Conservation (phyloP, 202 grass and related monocot genomes). For the Dendrocalamus latiflorus region DNA sequence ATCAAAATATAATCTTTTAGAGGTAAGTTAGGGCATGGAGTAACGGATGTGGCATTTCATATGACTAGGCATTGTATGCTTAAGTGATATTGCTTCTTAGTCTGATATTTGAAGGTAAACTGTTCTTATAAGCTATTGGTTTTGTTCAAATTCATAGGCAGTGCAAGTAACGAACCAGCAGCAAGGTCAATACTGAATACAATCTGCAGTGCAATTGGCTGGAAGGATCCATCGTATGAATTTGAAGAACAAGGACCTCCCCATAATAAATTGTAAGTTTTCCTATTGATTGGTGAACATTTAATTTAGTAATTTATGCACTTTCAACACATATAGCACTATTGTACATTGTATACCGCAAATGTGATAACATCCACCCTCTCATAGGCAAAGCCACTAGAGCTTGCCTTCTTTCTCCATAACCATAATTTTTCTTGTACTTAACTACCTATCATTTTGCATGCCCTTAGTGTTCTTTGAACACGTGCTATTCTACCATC, state of each 20-base stretch:
- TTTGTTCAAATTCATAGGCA: conserved; percentile 17
- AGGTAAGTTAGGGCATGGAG: background rate
- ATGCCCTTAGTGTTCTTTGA: background rate
- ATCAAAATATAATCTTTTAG: background rate
- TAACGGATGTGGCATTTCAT: background rate
- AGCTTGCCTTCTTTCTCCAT: background rate
- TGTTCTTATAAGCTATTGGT: background rate
- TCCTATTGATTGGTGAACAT: background rate
- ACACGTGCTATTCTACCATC: background rate
- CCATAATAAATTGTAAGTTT: conserved; percentile 58
- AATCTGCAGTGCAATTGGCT: conserved; percentile 37
- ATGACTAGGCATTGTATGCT: background rate
- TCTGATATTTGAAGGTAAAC: background rate
- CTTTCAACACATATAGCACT: background rate
- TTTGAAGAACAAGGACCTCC: conserved; percentile 44
- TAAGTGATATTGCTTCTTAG: background rate
- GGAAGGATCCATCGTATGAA: conserved; percentile 46
- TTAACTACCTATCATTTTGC: background rate
- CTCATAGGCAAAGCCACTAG: background rate
- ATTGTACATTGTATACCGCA: background rate
- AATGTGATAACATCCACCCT: background rate
- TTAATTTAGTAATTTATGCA: conserved; percentile 9
- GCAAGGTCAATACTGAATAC: conserved; percentile 35
- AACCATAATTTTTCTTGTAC: background rate
- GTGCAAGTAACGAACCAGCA: conserved; percentile 17